phyloP scores from a whole-genome alignment of 2,329 filamentous ascomycete genomes.

The Clonostachys byssicola region DNA sequence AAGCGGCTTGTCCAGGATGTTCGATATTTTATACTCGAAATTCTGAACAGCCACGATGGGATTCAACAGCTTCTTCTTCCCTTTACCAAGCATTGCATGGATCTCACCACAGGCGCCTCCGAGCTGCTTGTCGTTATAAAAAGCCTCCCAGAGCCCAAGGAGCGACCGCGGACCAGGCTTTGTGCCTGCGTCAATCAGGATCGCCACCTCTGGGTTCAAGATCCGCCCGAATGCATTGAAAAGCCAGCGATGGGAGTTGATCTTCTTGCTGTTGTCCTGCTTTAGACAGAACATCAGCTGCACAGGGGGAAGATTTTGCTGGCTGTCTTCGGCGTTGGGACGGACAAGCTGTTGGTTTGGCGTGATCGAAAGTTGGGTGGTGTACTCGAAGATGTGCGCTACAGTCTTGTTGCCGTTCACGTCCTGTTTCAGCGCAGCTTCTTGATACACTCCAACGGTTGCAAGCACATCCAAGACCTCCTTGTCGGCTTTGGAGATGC shows the following conservation, averaged over 20 bases:
- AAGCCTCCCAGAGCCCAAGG: slow-evolving; percentile 87
- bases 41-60: slow-evolving; percentile 91
- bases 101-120: slow-evolving; percentile 59
- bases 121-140: slow-evolving; percentile 41
- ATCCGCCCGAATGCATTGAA: slow-evolving; percentile 93
- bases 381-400: slow-evolving; percentile 94
- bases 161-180: slow-evolving; percentile 85
- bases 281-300: slow-evolving; percentile 98
- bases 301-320: slow-evolving; percentile 73
- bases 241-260: slow-evolving; percentile 94
- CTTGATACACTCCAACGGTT: slow-evolving; percentile 90
- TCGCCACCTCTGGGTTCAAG: slow-evolving; percentile 86
- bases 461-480: slow-evolving; percentile 83
- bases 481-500: slow-evolving; percentile 92
- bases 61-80: slow-evolving; percentile 81
- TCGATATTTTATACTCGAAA: slow-evolving; percentile 97
- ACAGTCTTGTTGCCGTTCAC: slow-evolving; percentile 90
- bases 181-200: slow-evolving; percentile 87
- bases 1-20: slow-evolving; percentile 90
- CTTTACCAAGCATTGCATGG: slow-evolving; percentile 85
- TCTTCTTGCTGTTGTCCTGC: slow-evolving; percentile 96
- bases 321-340: slow-evolving; percentile 50
- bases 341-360: slow-evolving; percentile 87
- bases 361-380: slow-evolving; percentile 86
- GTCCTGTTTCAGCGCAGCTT: slow-evolving; percentile 93